phyloP scores from a whole-genome alignment of 306 rosid genomes.

The Fragaria iinumae region DNA sequence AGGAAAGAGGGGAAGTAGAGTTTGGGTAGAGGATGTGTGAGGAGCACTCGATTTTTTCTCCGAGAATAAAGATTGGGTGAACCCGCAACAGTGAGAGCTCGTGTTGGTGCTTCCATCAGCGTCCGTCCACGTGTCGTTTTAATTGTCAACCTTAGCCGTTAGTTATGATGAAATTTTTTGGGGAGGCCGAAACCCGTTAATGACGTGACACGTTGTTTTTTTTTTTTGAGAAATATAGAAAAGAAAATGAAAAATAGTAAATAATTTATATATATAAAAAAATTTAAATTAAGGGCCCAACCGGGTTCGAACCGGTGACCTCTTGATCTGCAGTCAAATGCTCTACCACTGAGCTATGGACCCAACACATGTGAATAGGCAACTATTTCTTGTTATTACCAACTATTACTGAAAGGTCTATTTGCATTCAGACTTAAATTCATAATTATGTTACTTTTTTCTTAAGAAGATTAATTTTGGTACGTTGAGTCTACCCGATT shows the following conservation, averaged over 20 bases:
- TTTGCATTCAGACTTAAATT: no score
- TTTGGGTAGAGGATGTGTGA: slow-evolving; percentile 16
- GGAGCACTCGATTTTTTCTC: slow-evolving; percentile 36
- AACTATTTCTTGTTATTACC: no score
- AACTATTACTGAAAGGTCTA: no score
- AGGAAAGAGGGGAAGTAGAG: not conserved
- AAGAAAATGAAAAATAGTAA: not conserved
- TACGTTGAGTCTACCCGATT: no score
- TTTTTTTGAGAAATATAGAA: no score
- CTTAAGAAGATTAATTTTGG: no score
- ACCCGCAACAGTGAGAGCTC: not conserved
- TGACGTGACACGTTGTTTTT: no score
- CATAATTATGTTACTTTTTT: no score
- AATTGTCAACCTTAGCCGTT: not conserved
- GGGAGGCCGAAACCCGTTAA: no score
- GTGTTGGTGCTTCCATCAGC: not conserved
- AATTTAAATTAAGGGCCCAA: not conserved
- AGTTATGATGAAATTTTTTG: not conserved
- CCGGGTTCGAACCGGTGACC: slow-evolving; percentile 10
- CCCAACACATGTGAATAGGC: not conserved
- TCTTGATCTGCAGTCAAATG: slow-evolving; percentile 6
- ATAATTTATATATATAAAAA: no score
- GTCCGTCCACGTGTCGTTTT: slow-evolving; percentile 11
- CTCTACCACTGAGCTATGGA: slow-evolving; percentile 7
- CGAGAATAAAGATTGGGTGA: slow-evolving; percentile 4